Base-by-base conservation (phyloP, 164 flowering plant species). In the Echeveria elegans region DNA sequence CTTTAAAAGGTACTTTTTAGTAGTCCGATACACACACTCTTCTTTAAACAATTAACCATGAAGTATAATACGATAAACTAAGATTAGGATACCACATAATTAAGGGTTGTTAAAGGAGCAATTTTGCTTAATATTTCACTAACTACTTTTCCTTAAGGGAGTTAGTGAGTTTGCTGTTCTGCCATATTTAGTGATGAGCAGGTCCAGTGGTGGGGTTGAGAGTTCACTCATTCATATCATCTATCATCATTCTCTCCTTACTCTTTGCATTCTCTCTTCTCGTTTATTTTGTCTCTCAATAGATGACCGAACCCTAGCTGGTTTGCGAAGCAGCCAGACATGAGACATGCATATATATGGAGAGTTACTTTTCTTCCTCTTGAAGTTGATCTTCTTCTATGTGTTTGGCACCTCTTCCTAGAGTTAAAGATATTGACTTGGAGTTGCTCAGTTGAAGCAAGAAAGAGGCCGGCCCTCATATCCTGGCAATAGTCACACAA, bases 191-290 rank as follows among this genome's bases (percentile, higher is more conserved):
- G 61, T 28, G 61, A 28, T 28, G 61, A 56, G 61, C 19, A 28
- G 61, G 30, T 56, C 18, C 31, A 56, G 14, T 26, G 61, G 61
- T 28, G 32, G 61, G 61, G 61, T 19, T 56, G 61, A 56, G 31
- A 56, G 12, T 53, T 53, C 59, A 53, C 24, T 53, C 59, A 53
- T 43, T 11, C 16, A 14, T 11, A 12, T 43, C 47, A 8, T 38
- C 11, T 38, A 38, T 14, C 16, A 12, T 0, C 19, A 56, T 12
- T 26, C 60, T 53, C 31, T 53, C 60, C 61, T 23, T 52, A 8
- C 58, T 52, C 58, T 29, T 21, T 56, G 11, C 14, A 53, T 4
- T 10, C 32, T 19, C 56, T 19, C 56, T 19, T 0, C n/a, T 9
- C 56, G 16, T n/a, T n/a, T n/a, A n/a, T n/a, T n/a, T n/a, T n/a